A percentile compares a stretch with the other conserved stretches of the same genome.
phyloP scores from a whole-genome alignment of 768 basidiomycete species.

The Boletus subcaerulescens region DNA sequence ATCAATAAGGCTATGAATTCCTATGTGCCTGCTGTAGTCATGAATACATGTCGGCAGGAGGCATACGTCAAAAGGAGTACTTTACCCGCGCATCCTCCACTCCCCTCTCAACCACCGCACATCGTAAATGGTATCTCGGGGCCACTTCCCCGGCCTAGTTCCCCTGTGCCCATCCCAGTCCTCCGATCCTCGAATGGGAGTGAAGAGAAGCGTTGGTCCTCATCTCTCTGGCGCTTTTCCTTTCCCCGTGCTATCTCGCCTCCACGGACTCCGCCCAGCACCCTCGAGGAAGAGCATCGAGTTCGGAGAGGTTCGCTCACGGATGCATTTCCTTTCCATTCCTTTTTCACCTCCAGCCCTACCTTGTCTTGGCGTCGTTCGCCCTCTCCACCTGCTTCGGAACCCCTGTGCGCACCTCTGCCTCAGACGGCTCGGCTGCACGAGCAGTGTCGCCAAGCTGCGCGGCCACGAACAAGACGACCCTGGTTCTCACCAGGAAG shows the following conservation, averaged over 20 bases:
- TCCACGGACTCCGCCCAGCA: constrained; percentile 23
- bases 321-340: constrained; percentile 48
- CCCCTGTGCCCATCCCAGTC: constrained; percentile 30
- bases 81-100: constrained; percentile 12
- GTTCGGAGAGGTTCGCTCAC: constrained; percentile 31
- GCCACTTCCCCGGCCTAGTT: constrained; percentile 23
- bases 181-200: constrained; percentile 30
- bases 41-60: constrained; percentile 28
- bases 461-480: constrained; percentile 40
- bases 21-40: constrained; percentile 24
- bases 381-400: constrained; percentile 41
- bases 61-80: constrained; percentile 8
- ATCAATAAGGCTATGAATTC: constrained; percentile 25
- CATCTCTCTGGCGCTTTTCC: constrained; percentile 35
- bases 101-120: constrained; percentile 12
- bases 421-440: constrained; percentile 26
- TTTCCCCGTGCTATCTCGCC: constrained; percentile 32
- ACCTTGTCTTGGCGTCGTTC: constrained; percentile 34
- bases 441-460: constrained; percentile 33
- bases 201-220: constrained; percentile 34
- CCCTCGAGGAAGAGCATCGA: constrained; percentile 24
- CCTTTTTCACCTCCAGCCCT: constrained; percentile 32
- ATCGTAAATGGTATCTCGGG: constrained; percentile 6
- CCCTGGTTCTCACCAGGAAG: constrained; percentile 56
- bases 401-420: constrained; percentile 29